Evolutionary conservation across 2,329 filamentous ascomycete species (phyloP).

Genomic region (Rutstroemia sydowiana): DNA sequence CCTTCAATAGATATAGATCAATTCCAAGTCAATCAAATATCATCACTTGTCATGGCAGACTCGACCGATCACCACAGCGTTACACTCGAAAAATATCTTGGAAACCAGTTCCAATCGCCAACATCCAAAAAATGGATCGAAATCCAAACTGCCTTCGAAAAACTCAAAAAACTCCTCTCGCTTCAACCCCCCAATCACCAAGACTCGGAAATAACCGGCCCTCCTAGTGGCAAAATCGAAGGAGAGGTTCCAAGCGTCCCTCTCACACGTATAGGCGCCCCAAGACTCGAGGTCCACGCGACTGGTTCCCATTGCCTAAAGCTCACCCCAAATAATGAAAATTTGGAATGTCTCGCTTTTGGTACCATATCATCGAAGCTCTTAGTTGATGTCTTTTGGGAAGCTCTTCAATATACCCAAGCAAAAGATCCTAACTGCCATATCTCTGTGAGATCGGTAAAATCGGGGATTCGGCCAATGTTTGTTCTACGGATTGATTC

Average conservation of each 20-base stretch:
- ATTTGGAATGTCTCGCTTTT: conserved; percentile 13
- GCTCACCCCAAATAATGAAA: conserved; percentile 10
- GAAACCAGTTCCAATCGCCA: not conserved
- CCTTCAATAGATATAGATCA: too few species aligned
- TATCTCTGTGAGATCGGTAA: not conserved
- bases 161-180: not conserved
- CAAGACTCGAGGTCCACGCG: conserved; percentile 8
- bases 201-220: not conserved
- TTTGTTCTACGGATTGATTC: not conserved
- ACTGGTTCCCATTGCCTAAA: conserved; percentile 6
- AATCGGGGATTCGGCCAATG: not conserved
- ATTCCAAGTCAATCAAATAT: too few species aligned
- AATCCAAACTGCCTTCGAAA: not conserved
- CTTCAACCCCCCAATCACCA: not conserved
- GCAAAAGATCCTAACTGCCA: not conserved
- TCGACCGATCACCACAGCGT: not conserved
- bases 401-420: conserved; percentile 4
- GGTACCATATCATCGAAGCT: conserved; percentile 7
- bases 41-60: not conserved
- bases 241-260: conserved; percentile 4
- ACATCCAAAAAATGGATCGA: not conserved
- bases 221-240: not conserved
- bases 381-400: conserved; percentile 13
- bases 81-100: not conserved
- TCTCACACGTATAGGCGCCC: not conserved